These are phyloP conservation scores for Eragrostis curvula DNA, from an alignment of 176 grass and related monocot genomes.

Conservation along the genomic window DNA sequence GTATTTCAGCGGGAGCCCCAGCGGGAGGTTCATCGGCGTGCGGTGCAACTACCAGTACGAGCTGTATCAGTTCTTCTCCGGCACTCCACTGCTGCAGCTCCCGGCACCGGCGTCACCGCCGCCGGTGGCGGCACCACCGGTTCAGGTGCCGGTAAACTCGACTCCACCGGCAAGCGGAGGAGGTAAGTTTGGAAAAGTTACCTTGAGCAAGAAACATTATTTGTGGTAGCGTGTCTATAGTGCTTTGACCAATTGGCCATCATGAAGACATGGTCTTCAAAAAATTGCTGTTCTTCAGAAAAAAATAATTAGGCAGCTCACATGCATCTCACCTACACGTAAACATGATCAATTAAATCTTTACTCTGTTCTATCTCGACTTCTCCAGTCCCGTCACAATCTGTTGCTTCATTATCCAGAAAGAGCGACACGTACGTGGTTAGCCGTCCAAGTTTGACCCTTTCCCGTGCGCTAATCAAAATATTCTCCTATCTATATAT, in stretches of 20 bases:
- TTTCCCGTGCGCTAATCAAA: neutral
- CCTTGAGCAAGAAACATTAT: neutral
- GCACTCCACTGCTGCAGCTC: slow-evolving; percentile 23
- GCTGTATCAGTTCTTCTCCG: neutral
- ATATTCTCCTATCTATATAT: neutral
- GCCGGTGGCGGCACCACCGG: neutral
- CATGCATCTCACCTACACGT: neutral
- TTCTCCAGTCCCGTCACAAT: neutral
- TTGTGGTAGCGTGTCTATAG: too few relatives aligned
- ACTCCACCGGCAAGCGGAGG: neutral
- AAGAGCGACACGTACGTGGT: neutral
- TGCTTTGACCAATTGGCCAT: neutral
- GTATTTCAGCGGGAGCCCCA: neutral
- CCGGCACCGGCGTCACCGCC: neutral
- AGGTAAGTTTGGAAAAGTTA: slow-evolving; percentile 1
- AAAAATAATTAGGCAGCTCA: neutral
- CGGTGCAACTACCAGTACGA: slow-evolving; percentile 50
- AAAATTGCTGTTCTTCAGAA: neutral
- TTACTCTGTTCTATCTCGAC: neutral
- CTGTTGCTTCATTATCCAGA: neutral
- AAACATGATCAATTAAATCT: neutral
- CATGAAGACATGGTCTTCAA: too few relatives aligned
- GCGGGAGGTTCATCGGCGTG: neutral
- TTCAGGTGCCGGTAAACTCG: neutral
- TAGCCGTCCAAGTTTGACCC: neutral